Evolutionary conservation across 78 protist species (phyloP), one percentile per base, ranked within the genome.

Genomic region (Chrysochromulina parva): DNA sequence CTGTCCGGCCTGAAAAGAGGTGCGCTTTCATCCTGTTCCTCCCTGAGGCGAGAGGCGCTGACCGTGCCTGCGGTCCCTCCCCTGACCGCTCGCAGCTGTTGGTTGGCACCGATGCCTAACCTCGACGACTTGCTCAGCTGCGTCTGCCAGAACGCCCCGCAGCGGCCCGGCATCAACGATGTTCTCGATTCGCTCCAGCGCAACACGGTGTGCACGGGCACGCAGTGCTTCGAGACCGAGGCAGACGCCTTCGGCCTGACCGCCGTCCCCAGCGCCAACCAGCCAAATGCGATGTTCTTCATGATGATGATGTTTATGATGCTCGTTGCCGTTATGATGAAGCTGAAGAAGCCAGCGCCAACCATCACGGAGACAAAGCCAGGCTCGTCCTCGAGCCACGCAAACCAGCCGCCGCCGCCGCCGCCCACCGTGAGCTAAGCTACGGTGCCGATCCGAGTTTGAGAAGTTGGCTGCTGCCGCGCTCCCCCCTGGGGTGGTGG

Each of bases 381-480:
- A 2, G 82, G 82, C 24, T 48, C 55, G 57, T 74, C 82, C 13
- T 16, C 38, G 57, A 48, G 57, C 26, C 82, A 74, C 82, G 9
- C 82, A 11, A 74, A 74, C 55, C 24, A 74, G 24, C 82, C 82
- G n/a, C 82, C 82, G 16, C 82, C 82, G n/a, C 82, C 82, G 16
- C 55, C 82, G 78, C 78, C 78, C 38, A 17, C 6, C 50, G 78
- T 28, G 78, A 17, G 17, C 50, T 69, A n/a, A 69, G 38, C 38
- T 38, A 38, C 38, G 38, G 38, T 38, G 38, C 38, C 38, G 38
- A 38, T 38, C 38, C 38, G 38, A 38, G 38, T 38, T 38, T 38
- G 38, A 38, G 38, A 38, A 0, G 38, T 38, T 38, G 38, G 38
- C 38, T 38, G 38, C 38, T 38, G 38, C 38, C 38, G 38, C 38